A percentile compares a stretch with the other conserved stretches of the same genome.
These are phyloP conservation scores for Neopestalotiopsis clavispora DNA, from an alignment of 2,329 filamentous ascomycete genomes.

Conservation along the genomic window DNA sequence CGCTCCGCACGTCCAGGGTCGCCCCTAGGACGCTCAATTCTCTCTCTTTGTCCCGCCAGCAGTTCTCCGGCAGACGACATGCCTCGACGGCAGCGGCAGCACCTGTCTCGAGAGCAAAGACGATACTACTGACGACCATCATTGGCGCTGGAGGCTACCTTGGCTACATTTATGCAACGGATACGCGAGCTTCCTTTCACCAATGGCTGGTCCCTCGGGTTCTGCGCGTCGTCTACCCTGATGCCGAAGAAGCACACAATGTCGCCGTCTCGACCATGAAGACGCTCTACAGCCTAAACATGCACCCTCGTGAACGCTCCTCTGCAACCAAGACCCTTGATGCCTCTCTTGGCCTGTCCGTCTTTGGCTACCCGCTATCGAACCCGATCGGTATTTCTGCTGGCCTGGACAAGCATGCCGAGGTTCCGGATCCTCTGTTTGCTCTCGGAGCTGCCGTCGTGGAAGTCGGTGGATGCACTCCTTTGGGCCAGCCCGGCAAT, in stretches of 20 bases:
- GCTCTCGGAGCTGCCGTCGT: conserved; percentile 85
- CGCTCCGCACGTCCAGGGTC: conserved; percentile 26
- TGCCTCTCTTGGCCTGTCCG: conserved; percentile 47
- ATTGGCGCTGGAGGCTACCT: conserved; percentile 48
- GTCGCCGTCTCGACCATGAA: conserved; percentile 74
- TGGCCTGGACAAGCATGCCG: conserved; percentile 92
- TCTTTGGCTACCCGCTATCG: conserved; percentile 77
- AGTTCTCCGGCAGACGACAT: conserved; percentile 27
- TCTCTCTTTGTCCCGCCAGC: conserved; percentile 2
- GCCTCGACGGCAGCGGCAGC: conserved; percentile 35
- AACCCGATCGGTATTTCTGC: conserved; percentile 97
- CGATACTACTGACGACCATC: conserved; percentile 45
- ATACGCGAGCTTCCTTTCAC: conserved; percentile 74
- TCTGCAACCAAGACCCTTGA: conserved; percentile 34
- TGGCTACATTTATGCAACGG: conserved; percentile 72
- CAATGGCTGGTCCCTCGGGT: conserved; percentile 69
- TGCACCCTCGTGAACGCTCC: conserved; percentile 82
- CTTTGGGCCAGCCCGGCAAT: conserved; percentile 87
- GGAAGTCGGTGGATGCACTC: conserved; percentile 90
- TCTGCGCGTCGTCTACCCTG: conserved; percentile 69
- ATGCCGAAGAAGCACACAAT: conserved; percentile 93
- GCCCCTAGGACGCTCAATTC: conserved; percentile 11
- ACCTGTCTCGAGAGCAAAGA: conserved; percentile 39
- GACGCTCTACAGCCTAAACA: conserved; percentile 71
- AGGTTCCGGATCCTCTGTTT: conserved; percentile 84